Evolutionary conservation across 2,329 filamentous ascomycete species (phyloP), one percentile per base, ranked within the genome.

Genomic region (Sclerotinia glacialis): DNA sequence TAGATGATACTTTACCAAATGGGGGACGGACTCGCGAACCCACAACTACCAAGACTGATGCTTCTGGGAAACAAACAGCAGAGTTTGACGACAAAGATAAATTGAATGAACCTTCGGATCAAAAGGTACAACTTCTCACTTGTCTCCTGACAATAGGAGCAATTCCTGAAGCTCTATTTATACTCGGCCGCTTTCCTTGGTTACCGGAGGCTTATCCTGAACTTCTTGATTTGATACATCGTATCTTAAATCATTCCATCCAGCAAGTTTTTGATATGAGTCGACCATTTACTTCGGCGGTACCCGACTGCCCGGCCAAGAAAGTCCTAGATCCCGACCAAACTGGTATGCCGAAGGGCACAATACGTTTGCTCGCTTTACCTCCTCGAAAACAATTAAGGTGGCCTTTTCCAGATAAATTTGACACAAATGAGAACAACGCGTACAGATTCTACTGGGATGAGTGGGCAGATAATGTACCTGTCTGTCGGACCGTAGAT

Each of bases 381-480:
- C 79, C 83, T 3, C 79, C 85, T n/a, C 86, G 86, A 71, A 90
- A 89, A 74, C 83, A 86, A 21, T 81, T 95, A 70, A 86, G 91
- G 69, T 97, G 94, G 94, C 90, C 93, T 5, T 89, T 90, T 72
- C 86, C 92, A 6, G 93, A 97, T 72, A 88, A 86, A 71, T 84
- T 84, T 70, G 91, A 95, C 74, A 87, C 86, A 34, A 88, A 88
- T 65, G 91, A 93, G 71, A 88, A 89, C 26, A 83, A 85, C n/a
- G 86, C 82, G 16, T 98, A 97, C 77, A 87, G 90, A 44, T 98
- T 96, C 76, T 99, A 99, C 78, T 97, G 95, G 88, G 93, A 97
- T 67, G 95, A 98, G 72, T 99, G 95, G 95, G 84, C 88, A 2
- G 94, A 98, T 78, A 96, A 95, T 70, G 84, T 99, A 55, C 96